Percentiles rank a stretch among this genome's conserved stretches.
These are phyloP conservation scores for Acacia crassicarpa DNA, from an alignment of 306 rosid genomes.

Conservation along the genomic window DNA sequence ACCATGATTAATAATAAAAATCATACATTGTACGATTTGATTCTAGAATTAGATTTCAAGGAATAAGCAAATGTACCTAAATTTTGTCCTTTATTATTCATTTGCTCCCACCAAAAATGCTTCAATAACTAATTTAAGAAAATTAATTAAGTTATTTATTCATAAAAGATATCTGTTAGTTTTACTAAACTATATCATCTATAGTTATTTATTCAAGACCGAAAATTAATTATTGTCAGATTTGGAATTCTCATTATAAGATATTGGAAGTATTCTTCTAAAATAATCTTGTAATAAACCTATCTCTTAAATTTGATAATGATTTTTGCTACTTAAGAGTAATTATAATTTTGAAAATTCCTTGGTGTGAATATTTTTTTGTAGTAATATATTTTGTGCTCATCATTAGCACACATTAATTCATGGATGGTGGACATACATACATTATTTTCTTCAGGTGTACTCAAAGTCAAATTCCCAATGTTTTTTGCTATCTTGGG, in stretches of 20 bases:
- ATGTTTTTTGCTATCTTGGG: constrained; percentile 18
- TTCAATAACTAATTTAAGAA: too few relatives aligned
- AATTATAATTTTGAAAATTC: not conserved
- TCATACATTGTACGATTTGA: too few relatives aligned
- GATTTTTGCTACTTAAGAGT: not conserved
- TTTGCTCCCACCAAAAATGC: too few relatives aligned
- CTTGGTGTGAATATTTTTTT: not conserved
- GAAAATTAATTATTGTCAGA: not conserved
- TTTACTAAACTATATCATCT: too few relatives aligned
- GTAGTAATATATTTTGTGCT: not conserved
- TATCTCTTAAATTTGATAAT: not conserved
- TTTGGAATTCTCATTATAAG: not conserved
- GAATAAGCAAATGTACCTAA: too few relatives aligned
- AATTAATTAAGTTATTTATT: too few relatives aligned
- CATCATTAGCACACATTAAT: not conserved
- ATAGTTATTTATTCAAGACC: not conserved
- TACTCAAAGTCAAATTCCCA: constrained; percentile 42
- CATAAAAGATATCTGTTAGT: too few relatives aligned
- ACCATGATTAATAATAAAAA: too few relatives aligned
- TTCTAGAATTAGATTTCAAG: too few relatives aligned
- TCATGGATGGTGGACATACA: constrained; percentile 29
- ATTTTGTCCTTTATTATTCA: too few relatives aligned
- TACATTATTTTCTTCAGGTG: constrained; percentile 43
- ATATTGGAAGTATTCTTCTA: not conserved
- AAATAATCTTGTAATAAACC: not conserved